Evolutionary conservation across 768 basidiomycete genomes (phyloP).

Genomic region (Clathrus columnatus): DNA sequence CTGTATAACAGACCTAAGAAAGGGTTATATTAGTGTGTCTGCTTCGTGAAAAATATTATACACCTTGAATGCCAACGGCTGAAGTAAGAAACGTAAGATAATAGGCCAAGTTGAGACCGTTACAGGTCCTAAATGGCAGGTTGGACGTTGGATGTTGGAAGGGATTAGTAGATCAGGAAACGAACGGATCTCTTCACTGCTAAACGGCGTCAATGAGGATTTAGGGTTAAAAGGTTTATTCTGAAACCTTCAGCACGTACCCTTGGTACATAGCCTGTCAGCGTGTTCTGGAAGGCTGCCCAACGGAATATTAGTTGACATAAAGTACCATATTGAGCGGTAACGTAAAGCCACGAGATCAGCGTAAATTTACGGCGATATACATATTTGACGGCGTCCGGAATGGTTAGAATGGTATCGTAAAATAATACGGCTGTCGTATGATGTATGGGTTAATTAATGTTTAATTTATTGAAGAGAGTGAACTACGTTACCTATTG

Average conservation of each 20-base stretch:
- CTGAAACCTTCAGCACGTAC: too few species aligned
- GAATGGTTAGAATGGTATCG: background rate
- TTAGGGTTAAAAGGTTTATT: too few species aligned
- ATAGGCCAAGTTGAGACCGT: background rate
- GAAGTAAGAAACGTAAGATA: background rate
- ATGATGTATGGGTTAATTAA: too few species aligned
- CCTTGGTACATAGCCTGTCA: too few species aligned
- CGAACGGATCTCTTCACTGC: background rate
- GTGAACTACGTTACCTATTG: too few species aligned
- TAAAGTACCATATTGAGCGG: background rate
- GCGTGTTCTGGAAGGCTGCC: too few species aligned
- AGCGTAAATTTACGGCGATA: background rate
- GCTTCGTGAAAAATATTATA: too few species aligned
- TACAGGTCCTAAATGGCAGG: background rate
- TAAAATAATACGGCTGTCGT: background rate
- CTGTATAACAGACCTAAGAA: background rate
- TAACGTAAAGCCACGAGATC: background rate
- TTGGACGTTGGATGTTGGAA: too few species aligned
- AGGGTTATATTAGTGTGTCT: too few species aligned
- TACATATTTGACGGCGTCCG: background rate
- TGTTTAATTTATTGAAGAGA: too few species aligned
- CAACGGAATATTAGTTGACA: background rate
- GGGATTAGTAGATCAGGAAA: too few species aligned
- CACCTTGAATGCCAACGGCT: background rate
- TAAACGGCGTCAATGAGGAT: too few species aligned